Base-by-base conservation (phyloP, 208 protist genomes). In the Tritrichomonas musculus region DNA sequence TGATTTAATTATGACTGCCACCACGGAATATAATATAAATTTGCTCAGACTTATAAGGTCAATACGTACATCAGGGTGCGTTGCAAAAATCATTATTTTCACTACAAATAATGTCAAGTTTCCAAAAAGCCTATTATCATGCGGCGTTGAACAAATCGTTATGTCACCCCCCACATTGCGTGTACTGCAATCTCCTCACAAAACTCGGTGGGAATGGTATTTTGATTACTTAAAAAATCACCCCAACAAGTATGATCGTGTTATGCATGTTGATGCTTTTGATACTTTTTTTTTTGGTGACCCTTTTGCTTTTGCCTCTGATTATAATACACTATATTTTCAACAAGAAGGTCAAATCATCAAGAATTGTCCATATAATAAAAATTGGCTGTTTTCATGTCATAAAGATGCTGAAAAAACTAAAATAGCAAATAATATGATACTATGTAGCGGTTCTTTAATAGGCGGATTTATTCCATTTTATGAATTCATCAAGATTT, bases 251-350 rank as follows among this genome's bases (percentile, higher is more conserved):
- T 39, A 47, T 5, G 41, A 88, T 22, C 0, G 77, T 22, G 39
- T 88, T 60, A 53, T 88, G 30, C 77, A 88, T 57, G 27, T 39
- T 2, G 77, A 88, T 36, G 77, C 47, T 36, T 88, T 57, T 36
- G 77, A 88, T 88, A 33, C 77, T 57, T 88, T 88, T 49, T 88
- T 57, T 57, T 88, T 88, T 57, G 77, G 77, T 39, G 77, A 88
- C 57, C 77, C 77, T 39, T 88, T 88, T 88, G 53, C 47, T 11
- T 53, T 57, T n/a, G 25, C 47, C 0, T 27, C 47, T 22, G 39
- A 88, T 39, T 39, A 60, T 57, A 36, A 88, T 17, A 47, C 44
- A 57, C 39, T 88, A 53, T 88, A 88, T 36, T 53, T 88, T 36
- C 77, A 88, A 57, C 27, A 44, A 27, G 77, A 88, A 88, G 77